These are phyloP conservation scores for Stellera chamaejasme DNA, from an alignment of 345 rosid species.

Conservation along the genomic window DNA sequence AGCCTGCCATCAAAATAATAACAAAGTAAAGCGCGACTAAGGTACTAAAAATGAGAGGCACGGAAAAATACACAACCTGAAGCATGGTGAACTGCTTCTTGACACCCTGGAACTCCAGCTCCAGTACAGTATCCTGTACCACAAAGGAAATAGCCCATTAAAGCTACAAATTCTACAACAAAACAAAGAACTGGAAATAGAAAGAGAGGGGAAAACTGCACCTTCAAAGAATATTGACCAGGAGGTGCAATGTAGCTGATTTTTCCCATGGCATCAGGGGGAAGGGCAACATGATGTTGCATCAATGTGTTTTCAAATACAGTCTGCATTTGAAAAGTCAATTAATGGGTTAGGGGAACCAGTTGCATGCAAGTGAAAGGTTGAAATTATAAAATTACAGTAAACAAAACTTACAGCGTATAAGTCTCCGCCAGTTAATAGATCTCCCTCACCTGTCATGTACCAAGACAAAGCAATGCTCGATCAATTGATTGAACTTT, in stretches of 20 bases:
- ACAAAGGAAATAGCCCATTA: constrained; percentile 4
- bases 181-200: neutral
- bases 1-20: neutral
- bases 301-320: constrained; percentile 94
- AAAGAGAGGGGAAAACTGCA: constrained; percentile 18
- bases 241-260: constrained; percentile 86
- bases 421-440: constrained; percentile 94
- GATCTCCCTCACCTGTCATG: constrained; percentile 85
- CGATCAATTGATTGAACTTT: too few species aligned
- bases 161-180: neutral
- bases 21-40: neutral
- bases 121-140: constrained; percentile 81
- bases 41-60: neutral
- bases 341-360: constrained; percentile 12
- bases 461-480: constrained; percentile 3
- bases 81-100: constrained; percentile 95
- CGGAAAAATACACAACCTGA: constrained; percentile 45
- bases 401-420: constrained; percentile 75
- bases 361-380: constrained; percentile 1
- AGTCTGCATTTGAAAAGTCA: constrained; percentile 40
- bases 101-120: constrained; percentile 97
- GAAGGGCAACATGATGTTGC: constrained; percentile 84
- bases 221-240: constrained; percentile 98
- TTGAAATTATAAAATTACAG: constrained; percentile 6
- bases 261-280: constrained; percentile 98